Evolutionary conservation across 169 alveolate genomes (phyloP), one percentile per base, ranked within the genome.

Genomic region (Babesia divergens): DNA sequence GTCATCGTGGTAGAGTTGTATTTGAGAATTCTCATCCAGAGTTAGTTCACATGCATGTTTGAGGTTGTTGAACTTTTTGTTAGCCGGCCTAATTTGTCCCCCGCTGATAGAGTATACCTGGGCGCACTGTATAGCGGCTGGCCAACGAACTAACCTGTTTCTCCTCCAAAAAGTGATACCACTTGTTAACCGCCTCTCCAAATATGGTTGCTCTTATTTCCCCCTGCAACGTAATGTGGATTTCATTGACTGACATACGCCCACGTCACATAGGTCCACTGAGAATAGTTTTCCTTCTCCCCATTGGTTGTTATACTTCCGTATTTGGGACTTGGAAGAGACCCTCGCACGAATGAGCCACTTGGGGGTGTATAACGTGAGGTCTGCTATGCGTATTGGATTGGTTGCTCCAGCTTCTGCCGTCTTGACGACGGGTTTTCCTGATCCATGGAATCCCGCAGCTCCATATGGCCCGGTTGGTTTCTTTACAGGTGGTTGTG

Each of bases 131-230:
- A 9, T 13, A 28, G 24, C 8, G 13, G 37, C 2, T 9, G 6
- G 35, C 35, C 3, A 49, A n/a, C 31, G 20, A 52, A 50, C 46
- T 28, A 29, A 74, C 84, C 71, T 80, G 85, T 0, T 91, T 91
- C 24, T 80, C 91, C 72, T 87, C 85, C 14, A 87, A 42, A 49
- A 72, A 87, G 44, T 84, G 49, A 71, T 72, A 87, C 93, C 93
- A 87, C 66, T 83, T 87, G 34, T 71, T 87, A n/a, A 87, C 93
- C 18, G 93, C 90, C 29, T 87, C 89, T 9, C 93, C 93, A 43
- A 87, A 87, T 28, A 87, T 68, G 65, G 75, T 76, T n/a, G 83
- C 93, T 26, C 84, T 54, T 4, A 87, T 87, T 50, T 87, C 93
- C 4, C 83, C 82, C 85, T 75, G 26, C 44, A 28, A 26, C 1